Conservation (phyloP, 805 yeast genomes). For the Teunomyces atbi region DNA sequence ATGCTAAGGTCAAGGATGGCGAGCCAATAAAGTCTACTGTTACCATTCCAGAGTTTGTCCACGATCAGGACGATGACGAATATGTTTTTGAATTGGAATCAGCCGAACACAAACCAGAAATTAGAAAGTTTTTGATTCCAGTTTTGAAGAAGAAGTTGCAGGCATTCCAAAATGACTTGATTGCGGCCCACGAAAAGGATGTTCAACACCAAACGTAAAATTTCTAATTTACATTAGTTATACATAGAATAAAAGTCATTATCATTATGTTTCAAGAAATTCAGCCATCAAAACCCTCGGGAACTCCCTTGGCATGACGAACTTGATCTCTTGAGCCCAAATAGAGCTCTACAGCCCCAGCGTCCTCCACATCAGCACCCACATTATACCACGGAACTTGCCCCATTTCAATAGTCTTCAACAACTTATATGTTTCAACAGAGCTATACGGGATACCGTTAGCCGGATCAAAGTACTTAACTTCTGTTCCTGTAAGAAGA, state of each 20-base stretch:
- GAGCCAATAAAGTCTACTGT: slow-evolving; percentile 33
- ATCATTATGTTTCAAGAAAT: not conserved
- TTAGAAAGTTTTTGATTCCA: slow-evolving; percentile 54
- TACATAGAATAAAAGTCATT: not conserved
- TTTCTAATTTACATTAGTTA: slow-evolving; percentile 5
- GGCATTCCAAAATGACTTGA: slow-evolving; percentile 62
- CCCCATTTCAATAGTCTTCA: slow-evolving; percentile 50
- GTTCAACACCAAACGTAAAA: slow-evolving; percentile 50
- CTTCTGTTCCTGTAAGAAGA: slow-evolving; percentile 73
- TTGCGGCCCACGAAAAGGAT: slow-evolving; percentile 59
- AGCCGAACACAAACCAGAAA: slow-evolving; percentile 36
- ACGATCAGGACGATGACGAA: slow-evolving; percentile 71
- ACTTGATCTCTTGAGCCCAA: slow-evolving; percentile 45
- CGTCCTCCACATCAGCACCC: slow-evolving; percentile 52
- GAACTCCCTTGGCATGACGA: slow-evolving; percentile 81
- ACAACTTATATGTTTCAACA: slow-evolving; percentile 73
- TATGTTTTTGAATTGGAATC: slow-evolving; percentile 49
- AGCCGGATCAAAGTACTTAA: slow-evolving; percentile 83
- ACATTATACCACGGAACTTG: slow-evolving; percentile 51
- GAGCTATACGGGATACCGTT: slow-evolving; percentile 84
- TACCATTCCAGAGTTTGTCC: slow-evolving; percentile 65
- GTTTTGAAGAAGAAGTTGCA: slow-evolving; percentile 45
- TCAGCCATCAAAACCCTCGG: slow-evolving; percentile 65
- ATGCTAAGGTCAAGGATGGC: slow-evolving; percentile 40
- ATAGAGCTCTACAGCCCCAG: slow-evolving; percentile 45